Evolutionary conservation across 108 stramenopile genomes (phyloP).

Genomic region (Tribonema minus): DNA sequence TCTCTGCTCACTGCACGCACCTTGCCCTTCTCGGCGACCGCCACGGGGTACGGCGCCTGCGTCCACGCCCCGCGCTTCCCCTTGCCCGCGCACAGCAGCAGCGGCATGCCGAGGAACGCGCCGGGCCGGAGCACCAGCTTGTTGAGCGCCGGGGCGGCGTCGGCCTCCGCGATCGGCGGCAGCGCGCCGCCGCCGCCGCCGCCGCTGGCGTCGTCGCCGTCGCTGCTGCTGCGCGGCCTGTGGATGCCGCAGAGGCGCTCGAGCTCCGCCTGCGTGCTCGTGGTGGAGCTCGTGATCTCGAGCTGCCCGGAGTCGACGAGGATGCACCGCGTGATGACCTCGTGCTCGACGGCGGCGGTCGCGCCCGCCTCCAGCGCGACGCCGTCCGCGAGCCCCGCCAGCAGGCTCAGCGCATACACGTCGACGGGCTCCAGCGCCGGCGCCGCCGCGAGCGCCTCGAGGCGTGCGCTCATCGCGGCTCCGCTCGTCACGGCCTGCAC

Average conservation of each 20-base stretch:
- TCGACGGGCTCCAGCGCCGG: slow-evolving; percentile 40
- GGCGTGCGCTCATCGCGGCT: slow-evolving; percentile 49
- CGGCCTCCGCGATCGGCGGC: not conserved
- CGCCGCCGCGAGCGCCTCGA: slow-evolving; percentile 42
- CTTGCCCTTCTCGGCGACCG: no score
- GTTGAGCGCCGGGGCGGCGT: not conserved
- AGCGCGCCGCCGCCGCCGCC: no score
- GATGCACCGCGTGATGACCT: not conserved
- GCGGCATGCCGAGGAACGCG: slow-evolving; percentile 34
- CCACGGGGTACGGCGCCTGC: no score
- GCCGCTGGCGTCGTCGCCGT: no score
- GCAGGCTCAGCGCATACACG: slow-evolving; percentile 27
- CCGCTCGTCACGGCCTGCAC: slow-evolving; percentile 54
- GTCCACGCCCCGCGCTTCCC: slow-evolving; percentile 14
- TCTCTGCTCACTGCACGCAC: no score
- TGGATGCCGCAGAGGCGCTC: not conserved
- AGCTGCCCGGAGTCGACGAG: not conserved
- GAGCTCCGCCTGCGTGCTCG: not conserved
- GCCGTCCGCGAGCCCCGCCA: slow-evolving; percentile 42
- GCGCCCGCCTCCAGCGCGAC: slow-evolving; percentile 30
- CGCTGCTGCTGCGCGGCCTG: no score
- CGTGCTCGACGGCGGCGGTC: slow-evolving; percentile 19
- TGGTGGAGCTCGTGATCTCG: not conserved
- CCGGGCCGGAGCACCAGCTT: not conserved
- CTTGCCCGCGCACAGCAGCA: slow-evolving; percentile 21